Base-by-base conservation (phyloP, 371 early-diverging fungal genomes). In the Catenaria anguillulae region DNA sequence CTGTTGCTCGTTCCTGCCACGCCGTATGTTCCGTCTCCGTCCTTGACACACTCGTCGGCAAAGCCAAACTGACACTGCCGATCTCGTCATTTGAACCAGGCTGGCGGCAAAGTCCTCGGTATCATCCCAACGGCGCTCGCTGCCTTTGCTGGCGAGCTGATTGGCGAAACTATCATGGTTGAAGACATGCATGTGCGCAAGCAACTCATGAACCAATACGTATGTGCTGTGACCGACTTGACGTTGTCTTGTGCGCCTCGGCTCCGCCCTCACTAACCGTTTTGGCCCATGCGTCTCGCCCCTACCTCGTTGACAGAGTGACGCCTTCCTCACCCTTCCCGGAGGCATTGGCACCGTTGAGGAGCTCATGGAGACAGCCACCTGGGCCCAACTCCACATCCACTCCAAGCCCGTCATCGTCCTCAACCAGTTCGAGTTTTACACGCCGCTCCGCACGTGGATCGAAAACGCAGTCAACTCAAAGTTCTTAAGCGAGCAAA, bases 281-380 rank as follows among this genome's bases (percentile, higher is more conserved):
- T n/a, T n/a, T n/a, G n/a, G n/a, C n/a, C n/a, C n/a, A n/a, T n/a
- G n/a, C n/a, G n/a, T n/a, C n/a, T n/a, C n/a, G n/a, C n/a, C 21
- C 48, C 19, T n/a, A 46, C 19, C 19, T n/a, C 19, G n/a, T 46
- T 19, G 1, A 13, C 60, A 77, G 74, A 68, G 75, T 36, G 79
- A 82, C 66, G 92, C 86, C 0, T 93, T 92, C 68, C 72, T 91
- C 24, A 83, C 87, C 6, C 75, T 93, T 24, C 93, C 93, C 0
- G 93, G 93, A 36, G 93, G 93, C 0, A 82, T 69, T 50, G 89
- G 89, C 36, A 89, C 91, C 0, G 73, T 89, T 71, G 93, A 92
- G 69, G 93, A 91, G 66, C 74, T 89, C 63, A 69, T 90, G 13
- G 92, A 91, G 70, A 81, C 87, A 64, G 80, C 83, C 36, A 88